A percentile compares a stretch with the other conserved stretches of the same genome.
Conservation (phyloP, 225 moss, liverwort and hornwort species). For the Marchantia polymorpha region DNA sequence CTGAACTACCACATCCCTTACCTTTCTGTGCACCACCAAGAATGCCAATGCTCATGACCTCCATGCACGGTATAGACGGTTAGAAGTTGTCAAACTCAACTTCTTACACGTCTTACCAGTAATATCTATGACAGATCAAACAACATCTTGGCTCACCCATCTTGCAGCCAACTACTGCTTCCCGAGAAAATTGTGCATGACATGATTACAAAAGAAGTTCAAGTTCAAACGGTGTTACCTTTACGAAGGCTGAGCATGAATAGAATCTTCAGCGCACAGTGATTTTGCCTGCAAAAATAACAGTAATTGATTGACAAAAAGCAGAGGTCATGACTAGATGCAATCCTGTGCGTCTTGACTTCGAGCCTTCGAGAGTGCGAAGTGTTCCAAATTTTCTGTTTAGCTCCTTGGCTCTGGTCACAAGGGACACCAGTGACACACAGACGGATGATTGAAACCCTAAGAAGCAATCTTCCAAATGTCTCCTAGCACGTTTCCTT, state of each 20-base stretch:
- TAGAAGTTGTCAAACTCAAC: not conserved
- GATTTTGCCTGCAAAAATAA: not conserved
- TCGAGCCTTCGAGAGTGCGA: not conserved
- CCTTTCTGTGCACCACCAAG: not conserved
- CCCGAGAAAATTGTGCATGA: not conserved
- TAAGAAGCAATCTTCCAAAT: not conserved
- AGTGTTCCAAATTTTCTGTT: not conserved
- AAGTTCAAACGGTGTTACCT: not conserved
- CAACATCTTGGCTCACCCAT: not conserved
- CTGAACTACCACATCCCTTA: too few species aligned
- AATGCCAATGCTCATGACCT: not conserved
- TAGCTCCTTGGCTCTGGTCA: not conserved
- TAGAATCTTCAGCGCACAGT: not conserved
- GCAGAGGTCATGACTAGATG: not conserved
- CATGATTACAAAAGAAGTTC: not conserved
- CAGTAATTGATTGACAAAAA: not conserved
- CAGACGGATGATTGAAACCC: not conserved
- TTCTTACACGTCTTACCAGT: too few species aligned
- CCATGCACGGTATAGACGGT: not conserved
- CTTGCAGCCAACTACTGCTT: not conserved
- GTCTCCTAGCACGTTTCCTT: not conserved
- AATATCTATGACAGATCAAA: too few species aligned
- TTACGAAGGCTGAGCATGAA: not conserved
- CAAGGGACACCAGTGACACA: not conserved
- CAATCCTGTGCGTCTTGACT: not conserved